Conservation (phyloP, 2,329 filamentous ascomycete species). For the Diaporthe capsici region DNA sequence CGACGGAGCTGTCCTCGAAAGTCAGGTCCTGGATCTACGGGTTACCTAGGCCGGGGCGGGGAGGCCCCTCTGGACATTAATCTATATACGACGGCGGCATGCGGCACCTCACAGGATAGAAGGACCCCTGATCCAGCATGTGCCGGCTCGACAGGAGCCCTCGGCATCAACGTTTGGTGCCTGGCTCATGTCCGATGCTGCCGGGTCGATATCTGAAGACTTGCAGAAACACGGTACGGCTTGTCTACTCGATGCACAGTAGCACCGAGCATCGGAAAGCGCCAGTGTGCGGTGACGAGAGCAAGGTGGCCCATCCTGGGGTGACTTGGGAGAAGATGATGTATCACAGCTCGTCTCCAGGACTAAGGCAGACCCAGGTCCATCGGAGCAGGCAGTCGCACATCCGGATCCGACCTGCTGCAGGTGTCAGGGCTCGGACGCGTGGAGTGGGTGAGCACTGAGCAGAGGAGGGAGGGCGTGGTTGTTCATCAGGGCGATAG, state of each 20-base stretch:
- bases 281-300: not conserved
- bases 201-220: not conserved
- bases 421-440: constrained; percentile 3
- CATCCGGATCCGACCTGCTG: constrained; percentile 5
- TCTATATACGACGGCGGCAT: not conserved
- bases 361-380: not conserved
- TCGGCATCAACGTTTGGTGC: not conserved
- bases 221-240: not conserved
- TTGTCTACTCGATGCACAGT: not conserved
- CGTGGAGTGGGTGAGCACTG: not conserved
- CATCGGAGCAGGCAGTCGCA: not conserved
- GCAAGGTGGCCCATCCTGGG: not conserved
- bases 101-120: not conserved
- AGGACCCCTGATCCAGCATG: not conserved
- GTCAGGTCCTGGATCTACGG: not conserved
- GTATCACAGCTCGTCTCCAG: constrained; percentile 20
- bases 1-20: not conserved
- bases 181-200: not conserved
- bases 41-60: not conserved
- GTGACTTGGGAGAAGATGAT: not conserved
- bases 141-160: not conserved
- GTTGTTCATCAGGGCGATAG: constrained; percentile 10
- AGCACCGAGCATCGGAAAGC: not conserved
- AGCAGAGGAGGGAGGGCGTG: not conserved
- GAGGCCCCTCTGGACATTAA: constrained; percentile 16